phyloP scores from a whole-genome alignment of 768 basidiomycete species.

The Amanita brunnescens region DNA sequence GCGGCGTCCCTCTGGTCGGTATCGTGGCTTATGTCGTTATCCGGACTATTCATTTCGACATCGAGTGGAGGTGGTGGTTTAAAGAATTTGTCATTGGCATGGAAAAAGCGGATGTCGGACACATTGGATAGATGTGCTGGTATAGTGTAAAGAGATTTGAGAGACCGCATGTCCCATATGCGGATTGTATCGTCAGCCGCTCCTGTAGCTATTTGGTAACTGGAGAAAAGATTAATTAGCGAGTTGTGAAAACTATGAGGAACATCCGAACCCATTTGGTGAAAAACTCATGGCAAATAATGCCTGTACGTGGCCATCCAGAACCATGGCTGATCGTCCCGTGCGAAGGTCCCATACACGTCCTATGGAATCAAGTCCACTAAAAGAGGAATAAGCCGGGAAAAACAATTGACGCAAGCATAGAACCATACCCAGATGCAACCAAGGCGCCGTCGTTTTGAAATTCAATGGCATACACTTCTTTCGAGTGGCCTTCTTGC shows the following conservation, averaged over 20 bases:
- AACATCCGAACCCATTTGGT: constrained; percentile 77
- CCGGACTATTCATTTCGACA: constrained; percentile 41
- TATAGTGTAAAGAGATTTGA: constrained; percentile 91
- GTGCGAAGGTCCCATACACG: constrained; percentile 96
- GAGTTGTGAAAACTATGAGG: constrained; percentile 8
- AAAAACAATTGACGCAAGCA: not conserved
- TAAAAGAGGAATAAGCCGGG: constrained; percentile 21
- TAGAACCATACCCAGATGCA: constrained; percentile 72
- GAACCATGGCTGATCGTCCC: constrained; percentile 93
- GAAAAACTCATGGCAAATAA: constrained; percentile 90
- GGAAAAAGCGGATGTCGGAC: constrained; percentile 93
- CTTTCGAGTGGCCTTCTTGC: constrained; percentile 96
- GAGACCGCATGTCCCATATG: constrained; percentile 95
- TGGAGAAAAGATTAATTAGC: constrained; percentile 22
- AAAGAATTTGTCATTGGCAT: constrained; percentile 46
- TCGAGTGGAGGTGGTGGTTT: constrained; percentile 32
- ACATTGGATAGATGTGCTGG: constrained; percentile 94
- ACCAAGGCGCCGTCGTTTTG: constrained; percentile 90
- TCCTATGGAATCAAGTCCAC: constrained; percentile 93
- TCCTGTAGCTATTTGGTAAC: constrained; percentile 96
- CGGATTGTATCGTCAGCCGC: constrained; percentile 96
- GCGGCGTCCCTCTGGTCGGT: constrained; percentile 29
- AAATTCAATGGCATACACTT: constrained; percentile 93
- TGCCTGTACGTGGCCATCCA: constrained; percentile 93
- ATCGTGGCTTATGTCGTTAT: constrained; percentile 30